phyloP scores from a whole-genome alignment of 345 rosid species.

The Salix viminalis region DNA sequence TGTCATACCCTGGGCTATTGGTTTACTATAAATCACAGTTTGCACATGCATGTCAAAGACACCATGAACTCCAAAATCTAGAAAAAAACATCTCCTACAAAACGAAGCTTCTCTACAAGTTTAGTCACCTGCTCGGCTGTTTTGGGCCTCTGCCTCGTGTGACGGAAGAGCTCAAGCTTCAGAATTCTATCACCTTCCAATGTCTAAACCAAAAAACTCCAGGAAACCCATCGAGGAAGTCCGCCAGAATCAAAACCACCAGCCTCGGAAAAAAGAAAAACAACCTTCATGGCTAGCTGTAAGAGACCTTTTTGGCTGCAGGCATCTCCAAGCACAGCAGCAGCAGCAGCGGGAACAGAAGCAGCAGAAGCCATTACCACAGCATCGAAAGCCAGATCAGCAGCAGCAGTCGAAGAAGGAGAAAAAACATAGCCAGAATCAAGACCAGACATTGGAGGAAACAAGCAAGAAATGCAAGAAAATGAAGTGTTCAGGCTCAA shows the following conservation, averaged over 20 bases:
- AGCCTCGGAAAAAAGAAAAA: conserved; percentile 31
- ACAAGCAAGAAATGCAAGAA: conserved; percentile 57
- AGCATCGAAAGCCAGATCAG: not conserved
- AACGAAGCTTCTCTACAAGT: conserved; percentile 5
- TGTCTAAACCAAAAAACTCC: conserved; percentile 42
- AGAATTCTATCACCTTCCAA: conserved; percentile 14
- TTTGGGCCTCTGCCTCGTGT: not conserved
- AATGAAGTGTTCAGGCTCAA: conserved; percentile 67
- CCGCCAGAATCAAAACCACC: conserved; percentile 29
- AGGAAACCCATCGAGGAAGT: conserved; percentile 32
- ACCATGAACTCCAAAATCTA: conserved; percentile 6
- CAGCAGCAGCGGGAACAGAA: conserved; percentile 18
- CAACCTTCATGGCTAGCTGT: conserved; percentile 51
- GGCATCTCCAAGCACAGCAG: conserved; percentile 32
- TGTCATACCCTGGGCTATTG: not conserved
- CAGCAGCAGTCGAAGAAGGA: conserved; percentile 1
- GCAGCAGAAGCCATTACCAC: not conserved
- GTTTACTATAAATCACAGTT: not conserved
- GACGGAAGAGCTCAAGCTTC: not conserved
- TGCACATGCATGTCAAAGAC: not conserved
- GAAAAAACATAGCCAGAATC: not conserved
- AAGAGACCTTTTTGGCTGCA: conserved; percentile 51
- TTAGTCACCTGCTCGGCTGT: not conserved
- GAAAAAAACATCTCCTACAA: not conserved
- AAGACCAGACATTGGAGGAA: conserved; percentile 31